Conservation (phyloP, 2,329 filamentous ascomycete genomes). For the Fusarium liriodendri region DNA sequence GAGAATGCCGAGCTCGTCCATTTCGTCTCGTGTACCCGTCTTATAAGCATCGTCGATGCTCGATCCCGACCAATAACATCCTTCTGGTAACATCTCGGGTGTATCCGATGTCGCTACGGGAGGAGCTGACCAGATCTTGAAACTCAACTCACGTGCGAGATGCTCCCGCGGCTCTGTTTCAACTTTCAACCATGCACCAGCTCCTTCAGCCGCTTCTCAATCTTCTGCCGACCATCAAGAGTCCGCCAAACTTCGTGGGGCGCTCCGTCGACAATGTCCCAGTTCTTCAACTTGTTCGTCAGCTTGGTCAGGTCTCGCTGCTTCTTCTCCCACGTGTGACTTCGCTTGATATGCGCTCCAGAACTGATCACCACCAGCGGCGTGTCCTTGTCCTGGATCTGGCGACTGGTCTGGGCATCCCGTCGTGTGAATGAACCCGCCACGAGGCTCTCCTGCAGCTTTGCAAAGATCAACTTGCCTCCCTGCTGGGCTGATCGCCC, state of each 20-base stretch:
- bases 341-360: constrained; percentile 74
- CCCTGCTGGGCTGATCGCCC: constrained; percentile 82
- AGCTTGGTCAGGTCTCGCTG: constrained; percentile 86
- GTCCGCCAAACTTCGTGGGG: constrained; percentile 90
- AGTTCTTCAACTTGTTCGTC: constrained; percentile 81
- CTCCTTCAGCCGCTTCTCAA: constrained; percentile 83
- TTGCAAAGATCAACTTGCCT: constrained; percentile 88
- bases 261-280: constrained; percentile 88
- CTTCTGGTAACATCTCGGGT: constrained; percentile 8
- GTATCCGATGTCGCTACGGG: not conserved
- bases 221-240: constrained; percentile 74
- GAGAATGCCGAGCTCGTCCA: constrained; percentile 5
- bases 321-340: constrained; percentile 81
- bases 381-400: constrained; percentile 81
- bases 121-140: not conserved
- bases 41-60: constrained; percentile 22
- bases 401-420: constrained; percentile 81
- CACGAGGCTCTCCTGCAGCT: constrained; percentile 92
- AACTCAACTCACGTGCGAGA: constrained; percentile 17
- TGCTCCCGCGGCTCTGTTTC: not conserved
- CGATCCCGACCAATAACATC: constrained; percentile 8
- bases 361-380: constrained; percentile 87
- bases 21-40: constrained; percentile 12
- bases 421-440: constrained; percentile 85
- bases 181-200: constrained; percentile 61